Evolutionary conservation across 1,284 basidiomycete genomes (phyloP).

Genomic region (Malassezia pachydermatis): DNA sequence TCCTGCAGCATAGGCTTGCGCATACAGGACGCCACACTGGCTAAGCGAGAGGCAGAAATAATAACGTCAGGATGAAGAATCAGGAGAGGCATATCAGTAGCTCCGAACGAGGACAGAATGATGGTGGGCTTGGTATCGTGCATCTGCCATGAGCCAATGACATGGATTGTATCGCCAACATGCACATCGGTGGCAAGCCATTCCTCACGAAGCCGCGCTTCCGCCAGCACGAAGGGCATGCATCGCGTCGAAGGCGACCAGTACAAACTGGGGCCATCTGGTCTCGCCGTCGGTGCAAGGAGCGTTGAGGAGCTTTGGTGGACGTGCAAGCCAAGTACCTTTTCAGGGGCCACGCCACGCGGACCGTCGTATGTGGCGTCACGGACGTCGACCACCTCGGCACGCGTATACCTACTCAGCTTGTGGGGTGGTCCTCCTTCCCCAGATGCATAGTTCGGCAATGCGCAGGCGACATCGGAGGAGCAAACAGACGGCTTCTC

Average conservation of each 20-base stretch:
- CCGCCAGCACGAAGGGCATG: background rate
- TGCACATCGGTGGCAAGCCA: constrained; percentile 26
- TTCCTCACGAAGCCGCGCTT: constrained; percentile 33
- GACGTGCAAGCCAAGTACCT: constrained; percentile 10
- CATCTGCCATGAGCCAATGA: constrained; percentile 23
- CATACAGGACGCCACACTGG: constrained; percentile 34
- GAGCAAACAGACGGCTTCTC: too few relatives aligned
- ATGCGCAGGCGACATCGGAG: too few relatives aligned
- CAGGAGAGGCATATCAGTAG: constrained; percentile 25
- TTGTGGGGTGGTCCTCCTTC: too few relatives aligned
- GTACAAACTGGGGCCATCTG: too few relatives aligned
- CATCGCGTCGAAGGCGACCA: too few relatives aligned
- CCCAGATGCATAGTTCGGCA: too few relatives aligned
- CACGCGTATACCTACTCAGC: constrained; percentile 11
- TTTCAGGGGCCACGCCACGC: constrained; percentile 1
- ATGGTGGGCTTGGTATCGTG: constrained; percentile 10
- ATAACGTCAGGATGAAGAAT: constrained; percentile 42
- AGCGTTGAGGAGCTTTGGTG: background rate
- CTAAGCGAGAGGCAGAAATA: constrained; percentile 35
- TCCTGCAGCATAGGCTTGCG: constrained; percentile 39
- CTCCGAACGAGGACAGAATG: constrained; percentile 8
- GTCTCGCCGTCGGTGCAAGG: too few relatives aligned
- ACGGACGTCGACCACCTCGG: background rate
- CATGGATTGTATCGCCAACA: constrained; percentile 25
- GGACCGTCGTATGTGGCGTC: background rate